Percentiles rank a stretch among this genome's conserved stretches.
Conservation (phyloP, 345 rosid species). For the Lumnitzera racemosa region DNA sequence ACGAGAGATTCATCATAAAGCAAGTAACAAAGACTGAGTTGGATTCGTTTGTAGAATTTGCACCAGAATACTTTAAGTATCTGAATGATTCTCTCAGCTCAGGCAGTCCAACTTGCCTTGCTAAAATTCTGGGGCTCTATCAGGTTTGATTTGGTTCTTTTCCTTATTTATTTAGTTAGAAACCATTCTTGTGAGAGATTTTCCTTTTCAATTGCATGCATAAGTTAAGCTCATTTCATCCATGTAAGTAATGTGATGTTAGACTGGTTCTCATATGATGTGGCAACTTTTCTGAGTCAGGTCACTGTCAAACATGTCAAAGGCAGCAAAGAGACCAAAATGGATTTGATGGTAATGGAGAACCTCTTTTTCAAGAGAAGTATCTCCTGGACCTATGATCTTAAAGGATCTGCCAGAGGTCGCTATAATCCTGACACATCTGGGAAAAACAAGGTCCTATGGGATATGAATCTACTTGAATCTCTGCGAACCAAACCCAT, state of each 20-base stretch:
- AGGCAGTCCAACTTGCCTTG: constrained; percentile 94
- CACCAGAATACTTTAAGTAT: constrained; percentile 72
- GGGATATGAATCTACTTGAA: constrained; percentile 85
- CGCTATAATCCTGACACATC: constrained; percentile 80
- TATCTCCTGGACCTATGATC: constrained; percentile 74
- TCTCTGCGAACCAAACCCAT: constrained; percentile 75
- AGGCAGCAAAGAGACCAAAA: constrained; percentile 88
- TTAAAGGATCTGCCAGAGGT: constrained; percentile 80
- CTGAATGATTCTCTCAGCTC: constrained; percentile 62
- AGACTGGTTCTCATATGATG: too few species aligned
- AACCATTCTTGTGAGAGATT: not conserved
- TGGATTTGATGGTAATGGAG: constrained; percentile 98
- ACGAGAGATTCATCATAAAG: constrained; percentile 90
- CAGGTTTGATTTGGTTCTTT: constrained; percentile 49
- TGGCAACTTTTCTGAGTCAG: constrained; percentile 22
- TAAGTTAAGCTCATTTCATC: constrained; percentile 8
- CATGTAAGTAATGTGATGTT: not conserved
- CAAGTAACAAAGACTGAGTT: constrained; percentile 85
- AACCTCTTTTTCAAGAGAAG: constrained; percentile 82
- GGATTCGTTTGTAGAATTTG: constrained; percentile 89
- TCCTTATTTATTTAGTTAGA: not conserved
- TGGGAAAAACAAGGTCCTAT: constrained; percentile 67
- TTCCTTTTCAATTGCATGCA: not conserved
- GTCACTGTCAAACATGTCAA: constrained; percentile 68
- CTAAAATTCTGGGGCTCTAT: constrained; percentile 92